These are phyloP conservation scores for Centaurea solstitialis DNA, from an alignment of 129 eudicot genomes.

Conservation along the genomic window DNA sequence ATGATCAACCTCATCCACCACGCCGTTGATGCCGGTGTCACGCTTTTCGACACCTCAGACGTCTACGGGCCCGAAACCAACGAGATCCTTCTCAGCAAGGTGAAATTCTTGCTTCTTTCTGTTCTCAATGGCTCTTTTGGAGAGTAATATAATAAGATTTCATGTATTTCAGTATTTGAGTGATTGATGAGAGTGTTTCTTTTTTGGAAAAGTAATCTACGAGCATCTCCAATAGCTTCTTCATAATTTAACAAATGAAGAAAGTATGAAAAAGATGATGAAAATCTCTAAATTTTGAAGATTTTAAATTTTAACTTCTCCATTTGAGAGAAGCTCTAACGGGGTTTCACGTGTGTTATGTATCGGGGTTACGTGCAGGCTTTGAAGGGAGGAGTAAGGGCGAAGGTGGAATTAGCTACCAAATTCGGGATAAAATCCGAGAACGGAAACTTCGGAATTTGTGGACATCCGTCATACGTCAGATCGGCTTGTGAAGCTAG, in stretches of 20 bases:
- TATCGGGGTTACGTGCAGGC: conserved; percentile 27
- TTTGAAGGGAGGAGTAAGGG: conserved; percentile 37
- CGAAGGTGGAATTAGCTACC: conserved; percentile 40
- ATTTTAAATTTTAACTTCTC: too few relatives aligned
- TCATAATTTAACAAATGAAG: too few relatives aligned
- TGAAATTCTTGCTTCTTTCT: not conserved
- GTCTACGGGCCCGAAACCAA: conserved; percentile 52
- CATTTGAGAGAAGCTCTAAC: too few relatives aligned
- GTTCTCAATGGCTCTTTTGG: too few relatives aligned
- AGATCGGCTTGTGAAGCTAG: conserved; percentile 47
- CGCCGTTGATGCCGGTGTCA: conserved; percentile 46
- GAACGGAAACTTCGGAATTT: not conserved
- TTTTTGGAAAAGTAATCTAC: too few relatives aligned
- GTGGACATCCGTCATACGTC: conserved; percentile 43
- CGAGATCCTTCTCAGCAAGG: conserved; percentile 48
- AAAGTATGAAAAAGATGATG: too few relatives aligned
- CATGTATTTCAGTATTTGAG: too few relatives aligned
- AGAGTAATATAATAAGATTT: too few relatives aligned
- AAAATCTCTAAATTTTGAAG: too few relatives aligned
- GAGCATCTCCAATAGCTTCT: too few relatives aligned
- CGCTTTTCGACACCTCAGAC: conserved; percentile 49
- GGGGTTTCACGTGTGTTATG: too few relatives aligned
- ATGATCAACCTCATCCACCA: conserved; percentile 46
- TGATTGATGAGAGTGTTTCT: too few relatives aligned
- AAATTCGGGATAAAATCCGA: conserved; percentile 38